Evolutionary conservation across 1,284 basidiomycete genomes (phyloP), one percentile per base, ranked within the genome.

Genomic region (Ceraceosorus guamensis): DNA sequence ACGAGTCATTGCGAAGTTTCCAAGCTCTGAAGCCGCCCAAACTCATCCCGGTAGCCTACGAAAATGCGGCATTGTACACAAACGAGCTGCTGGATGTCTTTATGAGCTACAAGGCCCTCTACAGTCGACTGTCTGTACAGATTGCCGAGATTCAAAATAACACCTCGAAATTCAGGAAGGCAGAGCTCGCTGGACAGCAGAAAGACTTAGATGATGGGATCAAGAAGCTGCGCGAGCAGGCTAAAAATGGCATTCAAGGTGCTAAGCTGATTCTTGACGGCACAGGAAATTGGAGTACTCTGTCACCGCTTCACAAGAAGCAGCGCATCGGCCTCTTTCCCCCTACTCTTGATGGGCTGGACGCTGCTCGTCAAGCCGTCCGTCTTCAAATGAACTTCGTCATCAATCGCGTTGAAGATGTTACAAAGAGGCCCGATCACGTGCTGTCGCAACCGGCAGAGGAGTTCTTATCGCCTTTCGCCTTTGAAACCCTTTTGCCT

Each of bases 11-110:
- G 4, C 33, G 50, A 16, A 41, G 35, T n/a, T 51, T n/a, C 34
- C 50, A 51, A 31, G 50, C 35, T 30, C 50, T 51, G 3, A 51
- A 51, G 50, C 50, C 50, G 7, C 33, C 31, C 4, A 14, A 35
- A 3, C 13, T 51, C 2, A 41, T 41, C 4, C 35, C 50, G n/a
- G 6, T 39, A 6, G 50, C 33, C 14, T 51, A 51, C 35, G 35
- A 51, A 30, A 51, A 51, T 39, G 50, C 50, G 34, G 8, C 35
- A 11, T 18, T 39, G n/a, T 51, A 51, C 34, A 51, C 34, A 3
- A 41, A 51, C 34, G 50, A 51, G 35, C 34, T 51, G 34, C 34
- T 51, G 3, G 50, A 51, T 16, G n/a, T 43, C n/a, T 51, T 51
- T 37, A 51, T 51, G 50, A 39, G n/a, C n/a, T 41, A 41, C 6